Conservation (phyloP, 1,284 basidiomycete species). For the Cystobasidium pallidum region DNA sequence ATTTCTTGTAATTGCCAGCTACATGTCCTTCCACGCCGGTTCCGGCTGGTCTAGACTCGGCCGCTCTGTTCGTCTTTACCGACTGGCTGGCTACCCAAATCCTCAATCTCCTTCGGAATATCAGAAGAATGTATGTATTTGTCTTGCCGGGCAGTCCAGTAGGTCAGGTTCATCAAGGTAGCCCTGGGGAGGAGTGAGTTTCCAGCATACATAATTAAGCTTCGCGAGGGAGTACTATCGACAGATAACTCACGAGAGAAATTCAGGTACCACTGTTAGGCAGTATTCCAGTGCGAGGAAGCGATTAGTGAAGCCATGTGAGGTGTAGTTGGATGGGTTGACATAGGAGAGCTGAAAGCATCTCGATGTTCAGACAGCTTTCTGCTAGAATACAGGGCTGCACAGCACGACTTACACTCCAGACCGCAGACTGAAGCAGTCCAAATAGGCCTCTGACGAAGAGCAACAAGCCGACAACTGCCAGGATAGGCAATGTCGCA, state of each 20-base stretch:
- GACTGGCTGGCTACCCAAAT: neutral
- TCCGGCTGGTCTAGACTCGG: neutral
- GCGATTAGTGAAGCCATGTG: constrained; percentile 29
- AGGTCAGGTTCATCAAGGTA: constrained; percentile 31
- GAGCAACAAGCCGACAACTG: constrained; percentile 27
- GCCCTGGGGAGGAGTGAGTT: constrained; percentile 2
- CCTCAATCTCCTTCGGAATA: constrained; percentile 13
- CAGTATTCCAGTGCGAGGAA: constrained; percentile 34
- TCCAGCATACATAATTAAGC: no score
- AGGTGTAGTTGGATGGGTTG: constrained; percentile 24
- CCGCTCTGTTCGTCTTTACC: constrained; percentile 33
- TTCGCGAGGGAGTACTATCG: no score
- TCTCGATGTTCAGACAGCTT: neutral
- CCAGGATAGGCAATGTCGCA: constrained; percentile 11
- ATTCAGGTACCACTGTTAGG: constrained; percentile 29
- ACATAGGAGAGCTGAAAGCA: constrained; percentile 28
- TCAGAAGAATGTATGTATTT: constrained; percentile 9
- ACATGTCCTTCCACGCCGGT: no score
- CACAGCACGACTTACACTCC: constrained; percentile 11
- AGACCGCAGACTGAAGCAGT: constrained; percentile 23
- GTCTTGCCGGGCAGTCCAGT: constrained; percentile 28
- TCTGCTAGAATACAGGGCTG: no score
- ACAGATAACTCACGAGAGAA: constrained; percentile 21
- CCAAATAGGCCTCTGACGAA: constrained; percentile 31
- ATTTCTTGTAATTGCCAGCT: no score